These are phyloP conservation scores for Geranium brycei DNA, from an alignment of 345 rosid genomes.

Conservation along the genomic window DNA sequence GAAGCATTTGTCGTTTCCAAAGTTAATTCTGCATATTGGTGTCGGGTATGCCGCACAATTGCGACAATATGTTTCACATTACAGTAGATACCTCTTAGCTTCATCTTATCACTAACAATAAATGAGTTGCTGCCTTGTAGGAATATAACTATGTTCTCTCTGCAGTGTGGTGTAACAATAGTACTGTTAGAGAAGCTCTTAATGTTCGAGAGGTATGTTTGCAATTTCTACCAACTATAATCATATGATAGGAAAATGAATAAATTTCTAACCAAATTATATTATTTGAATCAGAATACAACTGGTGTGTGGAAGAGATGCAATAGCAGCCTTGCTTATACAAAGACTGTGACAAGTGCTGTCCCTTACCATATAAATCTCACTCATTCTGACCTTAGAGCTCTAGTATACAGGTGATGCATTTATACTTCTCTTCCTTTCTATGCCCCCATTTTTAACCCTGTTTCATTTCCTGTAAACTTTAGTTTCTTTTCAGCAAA, in stretches of 20 bases:
- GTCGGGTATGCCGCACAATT: conserved; percentile 5
- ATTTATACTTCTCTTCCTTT: no score
- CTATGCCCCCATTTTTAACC: no score
- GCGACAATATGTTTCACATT: no score
- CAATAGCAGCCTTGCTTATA: conserved; percentile 11
- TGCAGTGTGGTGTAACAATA: conserved; percentile 23
- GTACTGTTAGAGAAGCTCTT: conserved; percentile 19
- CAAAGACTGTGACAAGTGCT: conserved; percentile 7
- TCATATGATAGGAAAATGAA: background rate
- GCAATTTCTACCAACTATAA: background rate
- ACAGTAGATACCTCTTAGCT: no score
- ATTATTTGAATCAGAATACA: conserved; percentile 3
- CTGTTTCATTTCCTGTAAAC: no score
- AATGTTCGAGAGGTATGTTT: conserved; percentile 21
- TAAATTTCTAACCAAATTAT: background rate
- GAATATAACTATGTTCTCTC: background rate
- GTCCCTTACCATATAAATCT: conserved; percentile 16
- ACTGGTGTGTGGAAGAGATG: conserved; percentile 9
- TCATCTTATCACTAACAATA: background rate
- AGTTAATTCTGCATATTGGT: conserved; percentile 8
- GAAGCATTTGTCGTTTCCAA: background rate
- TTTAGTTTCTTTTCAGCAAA: background rate
- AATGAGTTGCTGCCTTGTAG: background rate
- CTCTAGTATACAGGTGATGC: conserved; percentile 16
- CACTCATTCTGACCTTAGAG: conserved; percentile 9